A percentile compares a stretch with the other conserved stretches of the same genome.
These are phyloP conservation scores for Thielaviopsis euricoi DNA, from an alignment of 2,329 filamentous ascomycete species.

Conservation along the genomic window DNA sequence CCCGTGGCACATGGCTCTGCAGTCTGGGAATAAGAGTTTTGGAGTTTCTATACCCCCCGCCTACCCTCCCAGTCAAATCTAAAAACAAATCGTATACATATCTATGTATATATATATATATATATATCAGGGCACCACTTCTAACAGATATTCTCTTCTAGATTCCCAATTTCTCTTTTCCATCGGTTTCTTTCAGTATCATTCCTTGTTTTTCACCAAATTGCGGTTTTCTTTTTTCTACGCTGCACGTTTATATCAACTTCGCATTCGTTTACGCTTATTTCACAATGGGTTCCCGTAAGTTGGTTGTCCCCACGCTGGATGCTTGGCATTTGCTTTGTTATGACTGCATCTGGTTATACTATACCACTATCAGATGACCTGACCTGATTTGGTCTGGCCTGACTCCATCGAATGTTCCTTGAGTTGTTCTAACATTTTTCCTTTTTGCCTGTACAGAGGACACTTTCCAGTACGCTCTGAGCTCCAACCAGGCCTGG, in stretches of 20 bases:
- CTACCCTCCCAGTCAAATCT: too few species aligned
- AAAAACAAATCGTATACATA: too few species aligned
- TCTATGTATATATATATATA: too few species aligned
- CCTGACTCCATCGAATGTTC: neutral
- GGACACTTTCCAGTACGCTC: slow-evolving; percentile 44
- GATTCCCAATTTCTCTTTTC: neutral
- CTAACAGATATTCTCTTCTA: neutral
- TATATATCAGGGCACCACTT: neutral
- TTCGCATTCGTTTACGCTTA: neutral
- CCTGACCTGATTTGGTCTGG: neutral
- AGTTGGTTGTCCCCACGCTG: neutral
- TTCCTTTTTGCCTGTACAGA: slow-evolving; percentile 18
- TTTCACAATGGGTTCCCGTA: neutral
- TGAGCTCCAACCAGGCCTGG: slow-evolving; percentile 57
- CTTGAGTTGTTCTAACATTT: neutral
- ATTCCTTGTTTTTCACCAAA: neutral
- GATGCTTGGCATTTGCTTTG: neutral
- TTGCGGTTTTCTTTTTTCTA: too few species aligned
- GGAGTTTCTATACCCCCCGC: too few species aligned
- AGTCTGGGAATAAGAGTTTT: too few species aligned
- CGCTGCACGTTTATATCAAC: neutral
- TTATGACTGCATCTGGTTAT: neutral
- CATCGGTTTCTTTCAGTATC: neutral
- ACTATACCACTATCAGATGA: neutral
- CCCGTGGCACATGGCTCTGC: too few species aligned